These are phyloP conservation scores for Blastocystis hominis DNA, from an alignment of 352 stramenopile species.

Conservation along the genomic window DNA sequence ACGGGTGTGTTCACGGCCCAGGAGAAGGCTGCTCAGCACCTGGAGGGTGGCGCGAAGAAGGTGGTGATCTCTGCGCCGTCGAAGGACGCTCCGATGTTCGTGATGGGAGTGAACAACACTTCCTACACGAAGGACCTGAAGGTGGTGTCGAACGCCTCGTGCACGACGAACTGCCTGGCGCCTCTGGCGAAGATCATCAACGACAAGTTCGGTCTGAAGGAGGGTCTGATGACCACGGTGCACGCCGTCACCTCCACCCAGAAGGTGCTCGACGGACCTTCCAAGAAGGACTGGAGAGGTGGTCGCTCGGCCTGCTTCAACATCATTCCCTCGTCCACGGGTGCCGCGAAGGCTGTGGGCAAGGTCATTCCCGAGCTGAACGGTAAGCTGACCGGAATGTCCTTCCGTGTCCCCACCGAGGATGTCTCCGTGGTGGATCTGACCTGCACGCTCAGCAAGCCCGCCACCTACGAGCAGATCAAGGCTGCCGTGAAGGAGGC, in stretches of 20 bases:
- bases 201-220: conserved; percentile 93
- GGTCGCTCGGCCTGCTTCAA: conserved; percentile 91
- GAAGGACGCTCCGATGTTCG: conserved; percentile 91
- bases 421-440: conserved; percentile 80
- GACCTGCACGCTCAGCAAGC: conserved; percentile 72
- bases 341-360: conserved; percentile 92
- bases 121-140: conserved; percentile 83
- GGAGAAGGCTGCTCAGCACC: conserved; percentile 80
- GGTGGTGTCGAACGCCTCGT: conserved; percentile 94
- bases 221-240: conserved; percentile 96
- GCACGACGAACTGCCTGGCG: conserved; percentile 96
- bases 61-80: conserved; percentile 92
- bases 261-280: conserved; percentile 89
- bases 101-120: conserved; percentile 93
- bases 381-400: conserved; percentile 81
- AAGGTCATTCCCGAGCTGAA: conserved; percentile 90
- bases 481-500: conserved; percentile 84
- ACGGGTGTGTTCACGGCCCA: conserved; percentile 75
- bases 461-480: conserved; percentile 92
- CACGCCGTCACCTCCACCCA: conserved; percentile 94
- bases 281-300: conserved; percentile 93
- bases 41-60: conserved; percentile 84
- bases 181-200: conserved; percentile 94
- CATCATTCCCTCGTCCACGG: conserved; percentile 95
- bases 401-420: conserved; percentile 77